Evolutionary conservation across 2,329 filamentous ascomycete species (phyloP).

Genomic region (Venturia effusa): DNA sequence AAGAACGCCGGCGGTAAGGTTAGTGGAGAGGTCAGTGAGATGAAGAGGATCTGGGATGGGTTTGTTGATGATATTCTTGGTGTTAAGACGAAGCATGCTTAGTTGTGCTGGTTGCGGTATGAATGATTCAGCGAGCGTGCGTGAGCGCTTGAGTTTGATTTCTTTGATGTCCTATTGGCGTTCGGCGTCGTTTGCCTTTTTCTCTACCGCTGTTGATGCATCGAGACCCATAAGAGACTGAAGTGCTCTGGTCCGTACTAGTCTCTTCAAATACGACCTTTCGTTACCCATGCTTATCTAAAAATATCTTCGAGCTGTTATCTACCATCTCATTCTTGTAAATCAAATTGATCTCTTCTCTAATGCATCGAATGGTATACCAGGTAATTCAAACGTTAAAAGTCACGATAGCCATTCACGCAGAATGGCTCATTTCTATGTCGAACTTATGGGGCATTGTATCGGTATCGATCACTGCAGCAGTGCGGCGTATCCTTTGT

Average conservation of each 20-base stretch:
- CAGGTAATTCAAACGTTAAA: too few relatives aligned
- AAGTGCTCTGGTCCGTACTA: slow-evolving; percentile 4
- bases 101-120: not conserved
- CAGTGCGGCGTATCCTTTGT: too few relatives aligned
- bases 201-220: not conserved
- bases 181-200: not conserved
- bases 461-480: too few relatives aligned
- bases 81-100: slow-evolving; percentile 21
- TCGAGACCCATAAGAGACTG: not conserved
- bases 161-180: not conserved
- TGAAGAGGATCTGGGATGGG: slow-evolving; percentile 35
- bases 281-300: not conserved
- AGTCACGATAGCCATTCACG: too few relatives aligned
- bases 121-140: not conserved
- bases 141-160: not conserved
- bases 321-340: not conserved
- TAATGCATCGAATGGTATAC: too few relatives aligned
- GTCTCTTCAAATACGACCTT: not conserved
- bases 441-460: too few relatives aligned
- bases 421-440: too few relatives aligned
- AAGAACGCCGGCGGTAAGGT: slow-evolving; percentile 26
- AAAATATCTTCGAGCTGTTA: not conserved
- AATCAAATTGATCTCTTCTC: not conserved
- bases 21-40: slow-evolving; percentile 31
- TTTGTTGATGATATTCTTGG: slow-evolving; percentile 41